Conservation (phyloP, 768 basidiomycete species). For the Russula sp. region DNA sequence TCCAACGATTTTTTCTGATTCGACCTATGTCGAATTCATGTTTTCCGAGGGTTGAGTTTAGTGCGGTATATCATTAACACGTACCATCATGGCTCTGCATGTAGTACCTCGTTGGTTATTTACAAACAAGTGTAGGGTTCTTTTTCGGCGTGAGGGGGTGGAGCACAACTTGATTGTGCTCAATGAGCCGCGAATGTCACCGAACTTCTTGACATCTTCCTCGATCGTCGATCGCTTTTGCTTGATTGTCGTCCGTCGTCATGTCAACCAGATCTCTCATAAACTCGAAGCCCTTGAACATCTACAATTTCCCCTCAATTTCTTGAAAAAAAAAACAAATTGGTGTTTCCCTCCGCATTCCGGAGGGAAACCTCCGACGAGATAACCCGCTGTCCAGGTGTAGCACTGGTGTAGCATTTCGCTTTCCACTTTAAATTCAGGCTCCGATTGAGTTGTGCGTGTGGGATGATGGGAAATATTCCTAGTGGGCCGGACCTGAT, state of each 20-base stretch:
- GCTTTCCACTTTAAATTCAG: constrained; percentile 4
- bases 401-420: constrained; percentile 16
- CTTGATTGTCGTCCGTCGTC: constrained; percentile 32
- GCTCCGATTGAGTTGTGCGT: background rate
- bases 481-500: constrained; percentile 11
- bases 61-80: too few species aligned
- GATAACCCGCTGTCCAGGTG: too few species aligned
- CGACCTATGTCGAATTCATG: background rate
- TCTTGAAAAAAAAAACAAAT: too few species aligned
- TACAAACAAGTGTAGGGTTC: background rate
- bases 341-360: too few species aligned
- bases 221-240: constrained; percentile 29
- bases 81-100: too few species aligned
- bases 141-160: constrained; percentile 1
- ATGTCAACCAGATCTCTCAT: constrained; percentile 21
- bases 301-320: constrained; percentile 5
- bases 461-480: constrained; percentile 13
- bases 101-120: too few species aligned
- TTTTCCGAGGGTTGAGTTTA: too few species aligned
- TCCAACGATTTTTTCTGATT: background rate
- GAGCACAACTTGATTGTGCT: constrained; percentile 5
- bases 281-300: too few species aligned
- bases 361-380: too few species aligned
- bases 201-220: constrained; percentile 4
- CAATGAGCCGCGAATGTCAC: background rate